phyloP scores from a whole-genome alignment of 2,329 filamentous ascomycete species.

The Penicillium sp. region DNA sequence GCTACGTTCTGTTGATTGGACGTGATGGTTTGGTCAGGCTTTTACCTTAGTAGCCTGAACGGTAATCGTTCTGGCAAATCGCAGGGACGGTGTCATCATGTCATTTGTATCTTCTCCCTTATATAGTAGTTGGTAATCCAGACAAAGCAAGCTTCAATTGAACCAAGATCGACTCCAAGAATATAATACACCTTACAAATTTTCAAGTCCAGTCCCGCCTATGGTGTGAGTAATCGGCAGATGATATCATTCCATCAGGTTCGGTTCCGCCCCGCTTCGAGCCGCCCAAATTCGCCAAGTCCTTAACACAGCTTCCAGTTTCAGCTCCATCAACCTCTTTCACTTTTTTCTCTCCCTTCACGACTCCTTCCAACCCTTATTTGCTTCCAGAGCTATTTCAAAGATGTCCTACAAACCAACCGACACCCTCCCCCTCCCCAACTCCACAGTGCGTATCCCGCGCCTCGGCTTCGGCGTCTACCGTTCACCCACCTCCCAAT shows the following conservation, averaged over 20 bases:
- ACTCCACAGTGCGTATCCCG: constrained; percentile 60
- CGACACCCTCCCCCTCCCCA: constrained; percentile 55
- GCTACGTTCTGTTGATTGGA: background rate
- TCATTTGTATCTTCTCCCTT: background rate
- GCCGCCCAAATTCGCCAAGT: constrained; percentile 3
- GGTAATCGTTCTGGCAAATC: background rate
- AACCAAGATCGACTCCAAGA: background rate
- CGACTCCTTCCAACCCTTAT: background rate
- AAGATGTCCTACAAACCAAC: constrained; percentile 47
- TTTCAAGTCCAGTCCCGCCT: background rate
- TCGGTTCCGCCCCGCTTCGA: constrained; percentile 19
- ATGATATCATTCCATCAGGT: constrained; percentile 29
- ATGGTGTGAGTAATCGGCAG: constrained; percentile 19
- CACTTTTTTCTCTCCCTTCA: background rate
- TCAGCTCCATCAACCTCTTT: background rate
- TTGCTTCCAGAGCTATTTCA: constrained; percentile 11
- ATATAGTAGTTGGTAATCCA: background rate
- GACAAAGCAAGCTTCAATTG: background rate
- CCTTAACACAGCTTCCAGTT: background rate
- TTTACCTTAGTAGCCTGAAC: background rate
- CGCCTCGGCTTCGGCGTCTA: constrained; percentile 74
- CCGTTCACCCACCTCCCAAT: constrained; percentile 59
- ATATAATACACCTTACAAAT: background rate
- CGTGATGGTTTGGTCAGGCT: no score
- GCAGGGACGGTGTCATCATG: background rate